Percentiles rank a stretch among this genome's conserved stretches.
Conservation (phyloP, 805 yeast genomes). For the Lipomyces sp. region DNA sequence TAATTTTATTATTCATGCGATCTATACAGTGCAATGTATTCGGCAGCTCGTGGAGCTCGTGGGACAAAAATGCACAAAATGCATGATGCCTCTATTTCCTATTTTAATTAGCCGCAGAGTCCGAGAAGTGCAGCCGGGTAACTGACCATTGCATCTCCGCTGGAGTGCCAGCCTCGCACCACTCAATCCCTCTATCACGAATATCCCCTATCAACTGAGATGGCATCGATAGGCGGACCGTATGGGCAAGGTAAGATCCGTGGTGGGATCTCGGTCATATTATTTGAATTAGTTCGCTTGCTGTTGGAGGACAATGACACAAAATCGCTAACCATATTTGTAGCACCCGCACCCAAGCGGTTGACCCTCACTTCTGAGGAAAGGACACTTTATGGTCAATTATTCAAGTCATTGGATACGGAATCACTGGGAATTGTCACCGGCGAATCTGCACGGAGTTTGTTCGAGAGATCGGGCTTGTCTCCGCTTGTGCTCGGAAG, state of each 20-base stretch:
- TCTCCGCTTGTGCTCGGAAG: conserved; percentile 80
- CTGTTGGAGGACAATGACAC: neutral
- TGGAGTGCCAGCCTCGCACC: neutral
- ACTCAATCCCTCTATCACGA: neutral
- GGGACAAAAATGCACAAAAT: too few species aligned
- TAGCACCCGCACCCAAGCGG: conserved; percentile 20
- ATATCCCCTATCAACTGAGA: neutral
- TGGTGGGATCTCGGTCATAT: neutral
- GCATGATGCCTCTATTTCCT: too few species aligned
- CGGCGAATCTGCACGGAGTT: conserved; percentile 81
- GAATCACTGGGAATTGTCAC: conserved; percentile 81
- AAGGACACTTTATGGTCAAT: conserved; percentile 68
- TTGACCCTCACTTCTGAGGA: conserved; percentile 64
- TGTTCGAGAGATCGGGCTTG: conserved; percentile 84
- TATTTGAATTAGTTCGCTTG: neutral
- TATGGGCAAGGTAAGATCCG: conserved; percentile 13
- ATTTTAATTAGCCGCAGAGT: too few species aligned
- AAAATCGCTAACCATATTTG: neutral
- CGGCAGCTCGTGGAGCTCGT: too few species aligned
- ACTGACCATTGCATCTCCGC: too few species aligned
- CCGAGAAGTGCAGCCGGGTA: too few species aligned
- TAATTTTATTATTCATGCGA: too few species aligned
- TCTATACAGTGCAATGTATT: too few species aligned
- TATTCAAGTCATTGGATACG: conserved; percentile 79
- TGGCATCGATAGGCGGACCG: conserved; percentile 7